Base-by-base conservation (phyloP, 257 asterid genomes). In the Salvia hispanica region DNA sequence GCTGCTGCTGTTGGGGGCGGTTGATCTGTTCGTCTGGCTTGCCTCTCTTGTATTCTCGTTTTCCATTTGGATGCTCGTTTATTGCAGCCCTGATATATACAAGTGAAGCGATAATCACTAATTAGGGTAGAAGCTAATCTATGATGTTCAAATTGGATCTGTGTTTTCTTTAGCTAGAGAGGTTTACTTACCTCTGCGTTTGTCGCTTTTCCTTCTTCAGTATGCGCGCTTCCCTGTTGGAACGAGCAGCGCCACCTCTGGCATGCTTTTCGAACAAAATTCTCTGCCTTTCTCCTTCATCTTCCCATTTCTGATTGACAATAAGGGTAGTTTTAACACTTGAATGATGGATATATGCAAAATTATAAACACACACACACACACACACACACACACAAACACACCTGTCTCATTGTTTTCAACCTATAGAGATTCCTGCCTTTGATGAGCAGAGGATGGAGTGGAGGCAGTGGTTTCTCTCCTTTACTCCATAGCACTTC, bases 401-500 rank as follows among this genome's bases (percentile, higher is more conserved):
- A 34, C 12, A 87, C 98, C 98, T 86, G 97, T 81, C 98, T 84
- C 89, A 80, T 69, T 40, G 98, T 92, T 14, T 82, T 83, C 71
- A 88, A 53, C 72, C 89, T 80, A 71, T 92, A 92, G 60, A 90
- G 98, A 75, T 92, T 92, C 80, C 97, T 79, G 63, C 97, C 98
- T 82, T 92, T 90, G 58, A 92, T 88, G 66, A 92, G 94, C 45
- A 92, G 78, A 12, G 89, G 98, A 82, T 88, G 97, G 73, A 92
- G 95, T 6, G 95, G 93, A 68, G 87, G 88, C 64, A 90, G 80
- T 28, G 89, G 89, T 69, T 85, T 90, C 73, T 86, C 89, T 62
- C 97, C 97, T 76, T 77, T 90, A 79, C 96, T 88, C 97, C 96
- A 92, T 36, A 92, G 73, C 62, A 92, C 96, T 80, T 92, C 98